Evolutionary conservation across 1,284 basidiomycete species (phyloP).

Genomic region (Pseudozyma pruni): DNA sequence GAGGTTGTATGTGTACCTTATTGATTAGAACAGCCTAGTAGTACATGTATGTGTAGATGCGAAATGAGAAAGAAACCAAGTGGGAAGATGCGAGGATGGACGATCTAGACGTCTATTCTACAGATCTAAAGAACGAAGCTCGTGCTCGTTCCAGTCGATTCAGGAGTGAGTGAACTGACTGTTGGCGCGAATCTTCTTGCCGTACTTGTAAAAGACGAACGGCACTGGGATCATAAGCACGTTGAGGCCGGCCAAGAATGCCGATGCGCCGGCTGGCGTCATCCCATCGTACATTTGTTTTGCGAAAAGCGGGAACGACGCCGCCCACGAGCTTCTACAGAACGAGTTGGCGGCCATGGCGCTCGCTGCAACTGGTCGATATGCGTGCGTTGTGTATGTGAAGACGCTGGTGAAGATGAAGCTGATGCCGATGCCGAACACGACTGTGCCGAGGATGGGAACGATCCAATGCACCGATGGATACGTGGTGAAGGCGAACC

Average conservation of each 20-base stretch:
- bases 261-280: conserved; percentile 28
- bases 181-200: conserved; percentile 43
- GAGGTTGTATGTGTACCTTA: no score
- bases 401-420: conserved; percentile 46
- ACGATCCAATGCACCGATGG: conserved; percentile 53
- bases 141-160: no score
- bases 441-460: conserved; percentile 42
- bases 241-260: conserved; percentile 44
- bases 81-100: no score
- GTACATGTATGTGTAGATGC: no score
- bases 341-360: conserved; percentile 55
- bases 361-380: conserved; percentile 48
- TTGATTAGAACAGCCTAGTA: no score
- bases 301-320: conserved; percentile 41
- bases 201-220: conserved; percentile 52
- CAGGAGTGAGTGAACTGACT: conserved; percentile 38
- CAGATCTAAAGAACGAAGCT: no score
- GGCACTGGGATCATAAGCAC: conserved; percentile 54
- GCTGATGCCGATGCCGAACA: conserved; percentile 46
- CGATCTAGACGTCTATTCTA: no score
- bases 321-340: conserved; percentile 42
- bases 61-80: no score
- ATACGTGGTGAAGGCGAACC: conserved; percentile 54
- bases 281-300: conserved; percentile 48
- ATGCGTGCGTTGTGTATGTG: conserved; percentile 47